Evolutionary conservation across 2,329 filamentous ascomycete genomes (phyloP).

Genomic region (Fusarium torreyae): DNA sequence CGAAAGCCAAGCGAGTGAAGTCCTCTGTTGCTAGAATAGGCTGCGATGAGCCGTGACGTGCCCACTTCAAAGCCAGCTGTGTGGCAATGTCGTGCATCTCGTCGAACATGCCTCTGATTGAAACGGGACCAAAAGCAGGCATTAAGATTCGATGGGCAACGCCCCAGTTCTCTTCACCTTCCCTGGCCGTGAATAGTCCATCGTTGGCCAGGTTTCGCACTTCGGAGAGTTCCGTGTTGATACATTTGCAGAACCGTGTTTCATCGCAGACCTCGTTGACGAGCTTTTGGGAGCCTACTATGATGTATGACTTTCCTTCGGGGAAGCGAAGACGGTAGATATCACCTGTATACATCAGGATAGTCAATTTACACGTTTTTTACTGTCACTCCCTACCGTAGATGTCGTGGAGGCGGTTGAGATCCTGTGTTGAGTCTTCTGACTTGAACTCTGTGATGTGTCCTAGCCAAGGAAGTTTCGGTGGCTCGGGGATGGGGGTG

Average conservation of each 20-base stretch:
- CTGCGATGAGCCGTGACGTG: no score
- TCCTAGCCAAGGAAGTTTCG: no score
- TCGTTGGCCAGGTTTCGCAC: slow-evolving; percentile 74
- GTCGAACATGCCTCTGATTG: slow-evolving; percentile 77
- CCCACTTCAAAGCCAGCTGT: slow-evolving; percentile 75
- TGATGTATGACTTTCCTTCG: no score
- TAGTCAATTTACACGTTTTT: rapidly evolving
- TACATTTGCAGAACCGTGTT: slow-evolving; percentile 72
- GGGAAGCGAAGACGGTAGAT: no score
- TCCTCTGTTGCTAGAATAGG: no score
- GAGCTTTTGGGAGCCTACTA: neutral
- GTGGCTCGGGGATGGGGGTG: no score
- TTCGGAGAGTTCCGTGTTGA: slow-evolving; percentile 63
- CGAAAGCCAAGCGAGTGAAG: no score
- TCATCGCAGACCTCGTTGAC: slow-evolving; percentile 76
- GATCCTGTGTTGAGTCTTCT: no score
- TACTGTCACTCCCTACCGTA: no score
- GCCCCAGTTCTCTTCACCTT: slow-evolving; percentile 74
- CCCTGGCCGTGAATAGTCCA: slow-evolving; percentile 73
- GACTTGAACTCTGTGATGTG: no score
- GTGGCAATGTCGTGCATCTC: slow-evolving; percentile 78
- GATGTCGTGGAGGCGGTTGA: no score
- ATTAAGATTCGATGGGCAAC: slow-evolving; percentile 76
- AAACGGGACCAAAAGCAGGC: slow-evolving; percentile 78
- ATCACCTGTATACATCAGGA: no score